Conservation (phyloP, 768 basidiomycete genomes). For the Phylloporus arenicola region DNA sequence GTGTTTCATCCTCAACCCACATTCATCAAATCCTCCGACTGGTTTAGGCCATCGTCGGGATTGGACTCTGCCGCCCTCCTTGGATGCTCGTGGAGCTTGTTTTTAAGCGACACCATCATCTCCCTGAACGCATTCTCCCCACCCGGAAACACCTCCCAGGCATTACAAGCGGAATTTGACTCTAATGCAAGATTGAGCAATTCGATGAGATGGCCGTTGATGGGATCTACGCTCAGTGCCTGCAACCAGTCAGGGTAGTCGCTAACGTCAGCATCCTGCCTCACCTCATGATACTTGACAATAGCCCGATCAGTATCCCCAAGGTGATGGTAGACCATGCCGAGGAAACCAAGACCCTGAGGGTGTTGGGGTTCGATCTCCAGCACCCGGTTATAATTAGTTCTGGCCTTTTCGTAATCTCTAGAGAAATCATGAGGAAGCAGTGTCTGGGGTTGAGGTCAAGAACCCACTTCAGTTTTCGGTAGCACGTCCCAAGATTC, state of each 20-base stretch:
- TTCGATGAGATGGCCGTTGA: slow-evolving; percentile 76
- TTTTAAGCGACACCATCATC: slow-evolving; percentile 31
- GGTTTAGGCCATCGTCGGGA: slow-evolving; percentile 14
- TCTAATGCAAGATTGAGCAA: slow-evolving; percentile 79
- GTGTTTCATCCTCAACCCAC: slow-evolving; percentile 23
- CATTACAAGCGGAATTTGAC: slow-evolving; percentile 29
- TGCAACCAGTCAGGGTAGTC: slow-evolving; percentile 22
- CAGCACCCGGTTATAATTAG: slow-evolving; percentile 72
- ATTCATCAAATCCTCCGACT: slow-evolving; percentile 28
- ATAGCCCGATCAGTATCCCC: slow-evolving; percentile 77
- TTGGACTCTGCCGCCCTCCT: slow-evolving; percentile 14
- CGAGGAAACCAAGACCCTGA: slow-evolving; percentile 79
- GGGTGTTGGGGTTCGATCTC: slow-evolving; percentile 83
- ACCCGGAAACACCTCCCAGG: slow-evolving; percentile 32
- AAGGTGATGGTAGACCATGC: slow-evolving; percentile 79
- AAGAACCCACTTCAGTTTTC: slow-evolving; percentile 65
- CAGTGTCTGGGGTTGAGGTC: neutral
- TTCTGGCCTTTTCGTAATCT: slow-evolving; percentile 59
- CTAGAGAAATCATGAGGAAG: slow-evolving; percentile 26
- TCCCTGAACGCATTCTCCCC: slow-evolving; percentile 30
- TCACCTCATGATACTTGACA: slow-evolving; percentile 86
- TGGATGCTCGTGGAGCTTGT: slow-evolving; percentile 23
- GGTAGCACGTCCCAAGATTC: slow-evolving; percentile 86
- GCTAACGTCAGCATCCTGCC: slow-evolving; percentile 14
- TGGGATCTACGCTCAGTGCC: slow-evolving; percentile 78